Conservation (phyloP, 1,284 basidiomycete genomes). For the Boletellus dicymbophilus region DNA sequence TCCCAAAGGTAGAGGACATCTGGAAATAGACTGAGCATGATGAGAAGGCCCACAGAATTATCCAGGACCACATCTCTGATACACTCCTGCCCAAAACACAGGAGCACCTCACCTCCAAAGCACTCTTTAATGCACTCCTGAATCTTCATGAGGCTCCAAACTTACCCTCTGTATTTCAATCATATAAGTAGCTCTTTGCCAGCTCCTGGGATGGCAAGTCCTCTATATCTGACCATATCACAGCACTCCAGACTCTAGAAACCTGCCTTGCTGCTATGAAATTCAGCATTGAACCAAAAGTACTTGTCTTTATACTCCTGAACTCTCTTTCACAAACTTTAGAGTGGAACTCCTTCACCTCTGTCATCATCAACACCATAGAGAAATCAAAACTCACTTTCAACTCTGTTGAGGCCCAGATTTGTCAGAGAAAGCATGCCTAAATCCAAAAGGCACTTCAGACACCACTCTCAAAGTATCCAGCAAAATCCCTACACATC, state of each 20-base stretch:
- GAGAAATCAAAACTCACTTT: background rate
- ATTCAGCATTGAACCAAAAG: background rate
- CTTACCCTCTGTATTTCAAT: background rate
- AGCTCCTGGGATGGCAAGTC: background rate
- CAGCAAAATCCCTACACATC: background rate
- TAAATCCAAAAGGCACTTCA: too few relatives aligned
- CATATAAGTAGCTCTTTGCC: background rate
- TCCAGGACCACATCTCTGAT: constrained; percentile 2
- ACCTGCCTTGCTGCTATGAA: constrained; percentile 5
- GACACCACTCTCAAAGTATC: background rate
- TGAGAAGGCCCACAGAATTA: background rate
- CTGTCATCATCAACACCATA: background rate
- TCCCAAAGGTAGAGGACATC: too few relatives aligned
- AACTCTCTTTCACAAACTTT: background rate
- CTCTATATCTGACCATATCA: background rate
- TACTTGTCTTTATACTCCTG: constrained; percentile 3
- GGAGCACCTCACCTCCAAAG: background rate
- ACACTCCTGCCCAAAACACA: background rate
- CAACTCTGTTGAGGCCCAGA: background rate
- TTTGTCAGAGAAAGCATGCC: background rate
- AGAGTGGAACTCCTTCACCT: background rate
- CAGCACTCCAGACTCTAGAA: background rate
- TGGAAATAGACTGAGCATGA: background rate
- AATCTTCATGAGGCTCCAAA: background rate
- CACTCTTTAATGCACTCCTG: background rate